phyloP scores from a whole-genome alignment of 352 stramenopile genomes.

The Globisporangium nunn region DNA sequence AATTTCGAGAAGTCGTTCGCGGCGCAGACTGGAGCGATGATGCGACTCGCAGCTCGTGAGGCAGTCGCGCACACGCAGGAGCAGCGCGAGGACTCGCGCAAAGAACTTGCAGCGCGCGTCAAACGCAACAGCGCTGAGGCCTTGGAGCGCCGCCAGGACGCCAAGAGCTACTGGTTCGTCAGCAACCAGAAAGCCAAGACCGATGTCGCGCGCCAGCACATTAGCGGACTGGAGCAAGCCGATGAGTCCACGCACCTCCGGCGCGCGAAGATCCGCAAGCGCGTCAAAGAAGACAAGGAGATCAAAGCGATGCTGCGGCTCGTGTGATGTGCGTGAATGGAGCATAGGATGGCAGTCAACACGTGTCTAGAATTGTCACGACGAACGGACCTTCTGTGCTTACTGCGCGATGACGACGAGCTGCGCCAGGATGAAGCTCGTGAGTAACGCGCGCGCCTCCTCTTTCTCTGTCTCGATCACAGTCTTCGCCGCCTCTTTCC shows the following conservation, averaged over 20 bases:
- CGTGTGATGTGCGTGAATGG: slow-evolving; percentile 20
- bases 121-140: slow-evolving; percentile 30
- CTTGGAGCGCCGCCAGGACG: slow-evolving; percentile 33
- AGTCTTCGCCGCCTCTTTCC: slow-evolving; percentile 70
- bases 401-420: slow-evolving; percentile 13
- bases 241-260: slow-evolving; percentile 18
- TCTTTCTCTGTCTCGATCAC: slow-evolving; percentile 76
- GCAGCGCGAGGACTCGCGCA: slow-evolving; percentile 21
- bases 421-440: slow-evolving; percentile 44
- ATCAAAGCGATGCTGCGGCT: slow-evolving; percentile 61
- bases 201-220: slow-evolving; percentile 11
- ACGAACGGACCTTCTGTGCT: not conserved
- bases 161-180: slow-evolving; percentile 67
- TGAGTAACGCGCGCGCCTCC: slow-evolving; percentile 54
- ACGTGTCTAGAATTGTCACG: not conserved
- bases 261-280: slow-evolving; percentile 21
- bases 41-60: slow-evolving; percentile 48
- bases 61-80: slow-evolving; percentile 26
- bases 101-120: slow-evolving; percentile 18
- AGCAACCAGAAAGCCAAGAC: slow-evolving; percentile 43
- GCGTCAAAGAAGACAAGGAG: slow-evolving; percentile 56
- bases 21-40: slow-evolving; percentile 53
- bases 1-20: slow-evolving; percentile 49
- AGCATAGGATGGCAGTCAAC: too few species aligned
- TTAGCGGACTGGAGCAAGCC: slow-evolving; percentile 8